Conservation (phyloP, 768 basidiomycete species). For the Lactarius trivialis region DNA sequence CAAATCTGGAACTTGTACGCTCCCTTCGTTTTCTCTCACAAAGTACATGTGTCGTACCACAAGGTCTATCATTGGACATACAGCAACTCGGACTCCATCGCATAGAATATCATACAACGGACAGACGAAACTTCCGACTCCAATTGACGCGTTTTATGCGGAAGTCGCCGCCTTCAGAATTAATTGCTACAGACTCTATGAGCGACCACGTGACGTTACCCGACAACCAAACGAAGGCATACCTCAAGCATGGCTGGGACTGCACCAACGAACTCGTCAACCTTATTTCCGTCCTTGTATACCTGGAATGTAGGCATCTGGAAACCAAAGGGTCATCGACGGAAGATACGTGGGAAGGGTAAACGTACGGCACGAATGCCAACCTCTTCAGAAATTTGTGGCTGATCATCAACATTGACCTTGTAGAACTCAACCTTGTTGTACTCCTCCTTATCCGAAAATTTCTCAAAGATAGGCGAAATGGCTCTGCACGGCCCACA, state of each 20-base stretch:
- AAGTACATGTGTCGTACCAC: no score
- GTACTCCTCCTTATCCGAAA: slow-evolving; percentile 31
- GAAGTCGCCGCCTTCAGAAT: accelerated
- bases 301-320: slow-evolving; percentile 41
- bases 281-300: slow-evolving; percentile 34
- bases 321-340: not conserved
- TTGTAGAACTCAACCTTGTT: slow-evolving; percentile 55
- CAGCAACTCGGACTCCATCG: not conserved
- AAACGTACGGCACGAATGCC: slow-evolving; percentile 56
- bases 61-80: not conserved
- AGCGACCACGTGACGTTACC: not conserved
- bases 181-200: not conserved
- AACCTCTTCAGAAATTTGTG: slow-evolving; percentile 48
- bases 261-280: slow-evolving; percentile 44
- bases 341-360: not conserved
- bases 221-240: not conserved
- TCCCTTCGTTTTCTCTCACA: no score
- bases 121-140: not conserved
- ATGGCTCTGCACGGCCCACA: slow-evolving; percentile 66
- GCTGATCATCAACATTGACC: slow-evolving; percentile 61
- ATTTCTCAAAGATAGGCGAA: slow-evolving; percentile 56
- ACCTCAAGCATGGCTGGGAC: slow-evolving; percentile 38
- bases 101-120: not conserved
- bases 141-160: not conserved
- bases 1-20: no score